Base-by-base conservation (phyloP, 108 stramenopile genomes). In the Phaeodactylum tricornutum region DNA sequence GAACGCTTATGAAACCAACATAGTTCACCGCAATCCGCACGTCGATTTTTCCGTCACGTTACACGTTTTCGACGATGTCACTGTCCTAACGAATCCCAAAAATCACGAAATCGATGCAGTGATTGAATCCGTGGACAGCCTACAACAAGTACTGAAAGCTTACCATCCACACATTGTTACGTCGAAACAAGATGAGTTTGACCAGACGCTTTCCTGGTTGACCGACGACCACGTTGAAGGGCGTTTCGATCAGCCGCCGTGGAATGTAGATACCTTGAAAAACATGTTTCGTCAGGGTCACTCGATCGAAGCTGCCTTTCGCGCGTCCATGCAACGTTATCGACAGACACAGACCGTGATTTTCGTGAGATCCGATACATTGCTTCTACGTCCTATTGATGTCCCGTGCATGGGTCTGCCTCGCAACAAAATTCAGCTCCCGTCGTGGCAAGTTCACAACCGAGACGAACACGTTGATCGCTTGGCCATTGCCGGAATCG, bases 261-360 rank as follows among this genome's bases (percentile, higher is more conserved):
- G 38, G 38, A 40, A 16, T 4, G 19, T 40, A 4, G 21, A 40
- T 40, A 40, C 38, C 3, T 5, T 40, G 38, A 40, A 40, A 40
- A 40, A 40, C 38, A 40, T 40, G 38, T 40, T 40, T 8, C 38
- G 38, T 20, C 38, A 40, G 7, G 38, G 38, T 20, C 17, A 40
- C 7, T 5, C 4, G 17, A 40, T 40, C 19, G 7, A 4, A 20
- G 19, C 17, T 4, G 17, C 38, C 4, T 40, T 20, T 40, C 38
- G 21, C 4, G 19, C 17, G 4, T 16, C 7, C 7, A 4, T 40
- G 5, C 3, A 40, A 20, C 17, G 21, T 3, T 16, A 7, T 3
- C 17, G 21, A 3, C 4, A 40, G 3, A 20, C 17, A 16, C 38
- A 7, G 4, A 4, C 21, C 7, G 17, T 40, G 17, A 20, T 40